Base-by-base conservation (phyloP, 441 rosid genomes). In the Syzygium malaccense region DNA sequence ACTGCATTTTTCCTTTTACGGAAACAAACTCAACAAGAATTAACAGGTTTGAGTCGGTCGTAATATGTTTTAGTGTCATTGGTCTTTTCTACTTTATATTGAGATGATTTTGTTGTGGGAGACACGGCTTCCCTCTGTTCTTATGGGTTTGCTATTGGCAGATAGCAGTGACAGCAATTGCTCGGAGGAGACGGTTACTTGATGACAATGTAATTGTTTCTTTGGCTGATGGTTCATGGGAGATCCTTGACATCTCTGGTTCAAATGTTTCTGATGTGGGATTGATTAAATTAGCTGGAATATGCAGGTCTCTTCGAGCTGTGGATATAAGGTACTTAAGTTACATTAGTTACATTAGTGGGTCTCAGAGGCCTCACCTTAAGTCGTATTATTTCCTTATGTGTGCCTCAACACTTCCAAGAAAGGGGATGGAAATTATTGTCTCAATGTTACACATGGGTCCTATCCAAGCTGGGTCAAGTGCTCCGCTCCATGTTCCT, bases 211-310 rank as follows among this genome's bases (percentile, higher is more conserved):
- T 94, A 86, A 87, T 98, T 85, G 20, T 92, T 85, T 88, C 97
- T 71, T 92, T 96, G 90, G 98, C 96, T 87, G 99, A 98, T 89
- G 90, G 93, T 90, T 96, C 97, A 32, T 95, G 99, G 99, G 95
- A 96, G 90, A 89, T 94, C 91, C 92, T 98, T 91, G 99, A 96
- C 88, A 85, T 98, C 91, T 94, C 98, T 56, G 95, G 97, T 79
- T 96, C 99, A 37, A 93, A 95, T 86, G 94, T 98, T 85, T 88
- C 98, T 11, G 94, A 96, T 92, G 89, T 93, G 85, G 98, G 98
- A 83, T 88, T 98, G 86, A 92, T 89, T 23, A 91, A 92, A 91
- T 93, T 96, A 75, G 94, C 98, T 4, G 91, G 91, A 90, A 90
- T 86, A 14, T 96, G 99, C 94, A 93, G 89, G 87, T 94, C 91